A percentile compares a stretch with the other conserved stretches of the same genome.
These are phyloP conservation scores for Tranzscheliella williamsii DNA, from an alignment of 1,284 basidiomycete genomes.

Conservation along the genomic window DNA sequence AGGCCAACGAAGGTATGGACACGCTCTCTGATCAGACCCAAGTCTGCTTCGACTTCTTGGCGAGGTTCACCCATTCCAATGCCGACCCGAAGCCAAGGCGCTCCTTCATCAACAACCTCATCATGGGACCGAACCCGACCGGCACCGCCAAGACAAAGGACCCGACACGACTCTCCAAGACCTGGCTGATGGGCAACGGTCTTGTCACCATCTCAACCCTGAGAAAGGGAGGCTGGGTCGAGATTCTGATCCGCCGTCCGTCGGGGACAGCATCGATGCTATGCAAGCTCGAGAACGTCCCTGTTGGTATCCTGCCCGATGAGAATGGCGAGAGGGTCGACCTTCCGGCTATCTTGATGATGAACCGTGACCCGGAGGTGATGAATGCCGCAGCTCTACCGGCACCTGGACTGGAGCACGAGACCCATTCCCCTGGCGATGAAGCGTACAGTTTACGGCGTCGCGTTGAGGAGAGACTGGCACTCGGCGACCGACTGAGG, in stretches of 20 bases:
- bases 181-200: slow-evolving; percentile 85
- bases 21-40: slow-evolving; percentile 87
- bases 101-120: slow-evolving; percentile 74
- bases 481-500: slow-evolving; percentile 38
- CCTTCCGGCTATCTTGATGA: slow-evolving; percentile 73
- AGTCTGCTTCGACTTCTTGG: slow-evolving; percentile 97
- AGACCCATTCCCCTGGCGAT: neutral
- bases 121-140: slow-evolving; percentile 61
- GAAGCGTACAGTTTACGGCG: slow-evolving; percentile 11
- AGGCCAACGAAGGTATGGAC: slow-evolving; percentile 79
- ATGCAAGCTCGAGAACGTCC: slow-evolving; percentile 85
- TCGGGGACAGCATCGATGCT: slow-evolving; percentile 84
- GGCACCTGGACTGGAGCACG: slow-evolving; percentile 13
- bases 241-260: slow-evolving; percentile 80
- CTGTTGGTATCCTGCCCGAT: slow-evolving; percentile 49
- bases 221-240: slow-evolving; percentile 81
- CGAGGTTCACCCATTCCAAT: slow-evolving; percentile 89
- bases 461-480: slow-evolving; percentile 29
- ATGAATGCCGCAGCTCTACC: slow-evolving; percentile 25
- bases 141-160: slow-evolving; percentile 53
- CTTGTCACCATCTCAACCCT: slow-evolving; percentile 81
- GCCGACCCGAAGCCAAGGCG: slow-evolving; percentile 86
- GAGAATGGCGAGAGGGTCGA: slow-evolving; percentile 67
- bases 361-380: slow-evolving; percentile 67
- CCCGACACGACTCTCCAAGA: slow-evolving; percentile 64